phyloP scores from a whole-genome alignment of 768 basidiomycete genomes.

The Chalciporus sphaerocephalus region DNA sequence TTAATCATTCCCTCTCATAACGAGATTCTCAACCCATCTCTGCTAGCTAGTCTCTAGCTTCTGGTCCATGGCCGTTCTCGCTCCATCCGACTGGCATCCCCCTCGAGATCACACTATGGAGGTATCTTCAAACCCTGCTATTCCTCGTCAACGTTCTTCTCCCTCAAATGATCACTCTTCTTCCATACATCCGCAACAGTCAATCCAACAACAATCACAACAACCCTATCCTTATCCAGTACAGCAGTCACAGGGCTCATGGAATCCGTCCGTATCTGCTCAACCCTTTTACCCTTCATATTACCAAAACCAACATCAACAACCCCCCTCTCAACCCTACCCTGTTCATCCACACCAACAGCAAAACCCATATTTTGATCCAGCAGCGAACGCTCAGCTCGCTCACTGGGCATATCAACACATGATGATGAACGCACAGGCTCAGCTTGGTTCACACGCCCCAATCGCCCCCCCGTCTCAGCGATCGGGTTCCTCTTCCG shows the following conservation, averaged over 20 bases:
- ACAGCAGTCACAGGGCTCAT: constrained; percentile 63
- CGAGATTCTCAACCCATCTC: constrained; percentile 5
- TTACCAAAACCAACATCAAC: constrained; percentile 68
- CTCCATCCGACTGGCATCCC: constrained; percentile 70
- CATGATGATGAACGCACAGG: constrained; percentile 76
- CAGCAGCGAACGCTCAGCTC: constrained; percentile 66
- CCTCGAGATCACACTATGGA: constrained; percentile 65
- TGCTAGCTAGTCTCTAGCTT: neutral
- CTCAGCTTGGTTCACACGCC: constrained; percentile 36
- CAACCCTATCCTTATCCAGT: constrained; percentile 62
- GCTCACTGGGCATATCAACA: constrained; percentile 90
- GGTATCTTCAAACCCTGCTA: constrained; percentile 40
- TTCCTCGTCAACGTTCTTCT: constrained; percentile 56
- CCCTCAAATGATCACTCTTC: constrained; percentile 51
- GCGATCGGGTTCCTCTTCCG: constrained; percentile 38
- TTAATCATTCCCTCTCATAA: constrained; percentile 3
- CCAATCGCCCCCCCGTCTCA: constrained; percentile 27
- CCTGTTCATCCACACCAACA: constrained; percentile 39
- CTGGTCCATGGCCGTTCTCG: constrained; percentile 72
- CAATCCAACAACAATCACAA: constrained; percentile 25
- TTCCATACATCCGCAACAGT: constrained; percentile 26
- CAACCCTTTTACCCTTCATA: constrained; percentile 76
- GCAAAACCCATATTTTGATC: constrained; percentile 68
- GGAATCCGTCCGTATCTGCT: constrained; percentile 63
- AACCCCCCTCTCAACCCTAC: constrained; percentile 47